phyloP scores from a whole-genome alignment of 2,329 filamentous ascomycete species.

The Corynespora cassiicola region DNA sequence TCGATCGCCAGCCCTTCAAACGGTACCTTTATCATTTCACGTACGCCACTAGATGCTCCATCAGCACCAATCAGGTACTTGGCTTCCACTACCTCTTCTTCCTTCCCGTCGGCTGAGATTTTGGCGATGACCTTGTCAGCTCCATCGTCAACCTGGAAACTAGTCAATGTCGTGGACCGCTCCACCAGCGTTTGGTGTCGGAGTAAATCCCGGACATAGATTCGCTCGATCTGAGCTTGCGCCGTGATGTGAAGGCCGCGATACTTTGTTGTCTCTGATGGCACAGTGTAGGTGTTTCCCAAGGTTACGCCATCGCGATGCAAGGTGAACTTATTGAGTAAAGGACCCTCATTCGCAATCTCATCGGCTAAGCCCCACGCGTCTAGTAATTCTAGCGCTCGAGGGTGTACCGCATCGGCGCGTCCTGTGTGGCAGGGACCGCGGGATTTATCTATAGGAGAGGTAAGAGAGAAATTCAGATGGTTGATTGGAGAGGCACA shows the following conservation, averaged over 20 bases:
- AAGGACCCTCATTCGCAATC: conserved; percentile 39
- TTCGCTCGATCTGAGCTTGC: conserved; percentile 45
- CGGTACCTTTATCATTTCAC: conserved; percentile 34
- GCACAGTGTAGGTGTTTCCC: conserved; percentile 28
- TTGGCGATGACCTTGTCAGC: too few species aligned
- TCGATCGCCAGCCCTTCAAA: conserved; percentile 40
- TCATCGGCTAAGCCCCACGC: conserved; percentile 31
- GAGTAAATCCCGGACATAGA: conserved; percentile 45
- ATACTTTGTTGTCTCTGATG: conserved; percentile 45
- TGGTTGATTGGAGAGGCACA: conserved; percentile 5
- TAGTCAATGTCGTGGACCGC: conserved; percentile 25
- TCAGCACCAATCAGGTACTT: conserved; percentile 43
- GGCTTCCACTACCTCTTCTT: conserved; percentile 26
- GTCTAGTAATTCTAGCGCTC: conserved; percentile 16
- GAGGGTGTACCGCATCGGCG: conserved; percentile 32
- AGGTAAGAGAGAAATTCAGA: not conserved
- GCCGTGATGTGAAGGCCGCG: conserved; percentile 45
- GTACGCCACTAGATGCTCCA: conserved; percentile 38
- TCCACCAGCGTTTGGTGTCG: conserved; percentile 42
- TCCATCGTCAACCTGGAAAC: too few species aligned
- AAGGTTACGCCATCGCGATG: conserved; percentile 39
- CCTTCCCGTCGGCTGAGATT: not conserved
- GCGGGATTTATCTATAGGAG: conserved; percentile 35
- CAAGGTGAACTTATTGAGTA: conserved; percentile 38
- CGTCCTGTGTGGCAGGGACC: conserved; percentile 32